Evolutionary conservation across 2,329 filamentous ascomycete species (phyloP).

Genomic region (Pseudodiploospora longispora): DNA sequence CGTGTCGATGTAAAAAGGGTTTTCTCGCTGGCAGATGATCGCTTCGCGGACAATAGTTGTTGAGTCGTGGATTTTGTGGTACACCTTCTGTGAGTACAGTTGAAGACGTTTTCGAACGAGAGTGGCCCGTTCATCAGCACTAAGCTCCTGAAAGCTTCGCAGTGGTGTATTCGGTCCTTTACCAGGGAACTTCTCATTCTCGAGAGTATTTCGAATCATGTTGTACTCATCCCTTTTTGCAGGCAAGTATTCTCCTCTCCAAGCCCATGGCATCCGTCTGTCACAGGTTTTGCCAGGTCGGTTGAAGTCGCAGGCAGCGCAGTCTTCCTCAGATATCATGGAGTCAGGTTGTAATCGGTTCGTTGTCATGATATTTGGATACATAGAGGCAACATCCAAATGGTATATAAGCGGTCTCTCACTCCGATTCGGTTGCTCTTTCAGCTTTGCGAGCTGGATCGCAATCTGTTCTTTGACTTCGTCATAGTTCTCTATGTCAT

Average conservation of each 20-base stretch:
- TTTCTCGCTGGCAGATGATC: conserved; percentile 96
- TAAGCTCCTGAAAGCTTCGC: conserved; percentile 73
- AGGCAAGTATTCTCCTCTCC: conserved; percentile 94
- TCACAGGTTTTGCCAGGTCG: conserved; percentile 95
- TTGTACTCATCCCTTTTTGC: conserved; percentile 98
- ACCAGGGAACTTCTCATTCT: conserved; percentile 87
- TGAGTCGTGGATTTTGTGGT: conserved; percentile 96
- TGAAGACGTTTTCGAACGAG: conserved; percentile 82
- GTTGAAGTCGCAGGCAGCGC: conserved; percentile 97
- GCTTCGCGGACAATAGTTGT: conserved; percentile 90
- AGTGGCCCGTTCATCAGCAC: conserved; percentile 70
- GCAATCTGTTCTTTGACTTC: conserved; percentile 79
- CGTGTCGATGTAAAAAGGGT: conserved; percentile 96
- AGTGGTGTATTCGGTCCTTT: conserved; percentile 61
- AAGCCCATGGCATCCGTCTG: conserved; percentile 88
- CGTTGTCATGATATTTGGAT: conserved; percentile 99
- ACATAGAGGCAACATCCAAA: conserved; percentile 98
- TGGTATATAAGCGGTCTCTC: conserved; percentile 94
- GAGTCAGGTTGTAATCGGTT: conserved; percentile 96
- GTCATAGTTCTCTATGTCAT: conserved; percentile 73
- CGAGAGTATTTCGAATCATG: conserved; percentile 88
- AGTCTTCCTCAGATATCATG: conserved; percentile 96
- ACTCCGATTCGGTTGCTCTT: conserved; percentile 71
- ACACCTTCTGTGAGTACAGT: conserved; percentile 95
- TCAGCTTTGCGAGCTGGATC: conserved; percentile 62